Evolutionary conservation across 768 basidiomycete species (phyloP).

Genomic region (Mycena venus): DNA sequence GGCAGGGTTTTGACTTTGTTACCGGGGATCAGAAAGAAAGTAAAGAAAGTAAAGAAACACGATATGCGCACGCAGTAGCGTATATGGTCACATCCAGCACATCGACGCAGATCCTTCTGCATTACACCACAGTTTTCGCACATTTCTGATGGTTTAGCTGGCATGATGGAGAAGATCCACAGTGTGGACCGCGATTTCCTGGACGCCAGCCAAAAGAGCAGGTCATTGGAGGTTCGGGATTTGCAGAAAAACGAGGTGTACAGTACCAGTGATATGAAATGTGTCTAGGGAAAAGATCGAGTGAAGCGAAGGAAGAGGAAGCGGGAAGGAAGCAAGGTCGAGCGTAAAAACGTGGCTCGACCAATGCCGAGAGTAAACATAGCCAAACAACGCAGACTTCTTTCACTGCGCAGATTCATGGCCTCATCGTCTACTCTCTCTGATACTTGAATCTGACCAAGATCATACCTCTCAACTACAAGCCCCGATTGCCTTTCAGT

Average conservation of each 20-base stretch:
- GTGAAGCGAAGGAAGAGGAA: neutral
- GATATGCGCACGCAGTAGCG: constrained; percentile 19
- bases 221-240: neutral
- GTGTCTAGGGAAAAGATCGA: neutral
- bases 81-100: neutral
- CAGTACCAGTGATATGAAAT: neutral
- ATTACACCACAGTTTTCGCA: neutral
- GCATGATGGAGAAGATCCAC: neutral
- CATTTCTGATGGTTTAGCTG: neutral
- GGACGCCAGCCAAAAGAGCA: neutral
- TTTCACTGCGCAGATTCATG: neutral
- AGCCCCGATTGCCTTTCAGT: neutral
- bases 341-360: too few relatives aligned
- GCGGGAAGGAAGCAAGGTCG: too few relatives aligned
- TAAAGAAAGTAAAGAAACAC: neutral
- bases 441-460: neutral
- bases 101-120: constrained; percentile 1
- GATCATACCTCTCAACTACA: neutral
- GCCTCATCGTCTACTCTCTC: neutral
- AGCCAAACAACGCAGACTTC: too few relatives aligned
- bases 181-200: neutral
- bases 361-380: too few relatives aligned
- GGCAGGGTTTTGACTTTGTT: constrained; percentile 16
- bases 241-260: neutral
- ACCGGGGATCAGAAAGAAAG: neutral